Base-by-base conservation (phyloP, 2,329 filamentous ascomycete species). In the Pseudogymnoascus sp. region DNA sequence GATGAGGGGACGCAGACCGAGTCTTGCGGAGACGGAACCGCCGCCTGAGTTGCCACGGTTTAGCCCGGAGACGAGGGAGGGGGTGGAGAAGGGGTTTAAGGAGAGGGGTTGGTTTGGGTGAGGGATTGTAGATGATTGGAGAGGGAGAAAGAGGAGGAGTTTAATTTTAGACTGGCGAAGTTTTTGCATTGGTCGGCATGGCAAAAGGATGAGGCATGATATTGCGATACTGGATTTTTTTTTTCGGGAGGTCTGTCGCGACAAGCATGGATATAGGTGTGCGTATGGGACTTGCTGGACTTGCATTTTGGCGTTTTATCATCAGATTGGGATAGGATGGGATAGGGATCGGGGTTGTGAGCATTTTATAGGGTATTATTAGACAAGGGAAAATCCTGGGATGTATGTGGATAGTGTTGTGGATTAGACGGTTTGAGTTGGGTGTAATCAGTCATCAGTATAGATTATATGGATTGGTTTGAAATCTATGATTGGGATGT, bases 11-110 rank as follows among this genome's bases (percentile, higher is more conserved):
- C 28, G 41, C 14, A 50, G 66, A 8, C 61, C 64, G 6, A 67
- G 65, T 30, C 25, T 70, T 1, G 68, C 69, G 4, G 67, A 68
- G 33, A 71, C 70, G 1, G 70, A 72, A 60, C 70, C 70, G 0
- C 33, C 66, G 1, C 70, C 69, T 14, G 54, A 64, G 39, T 59
- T 70, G 4, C 64, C 68, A 7, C 33, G 38, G 4, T 71, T 71
- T 39, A 68, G 64, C 43, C 68, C 69, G 1, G 59, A 58, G 4
- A 63, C 62, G 18, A 61, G 62, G 39, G 63, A 64, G 30, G 38
- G 64, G 18, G 65, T 66, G n/a, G 43, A 63, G 47, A 63, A 33
- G 43, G 41, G 39, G 28, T 18, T 57, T 37, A 25, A 18, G 11
- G 41, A 16, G 22, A 25, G 22, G 14, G 43, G n/a, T 7, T 7